These are phyloP conservation scores for Diaporthe velutina DNA, from an alignment of 2,329 filamentous ascomycete genomes.

Conservation along the genomic window DNA sequence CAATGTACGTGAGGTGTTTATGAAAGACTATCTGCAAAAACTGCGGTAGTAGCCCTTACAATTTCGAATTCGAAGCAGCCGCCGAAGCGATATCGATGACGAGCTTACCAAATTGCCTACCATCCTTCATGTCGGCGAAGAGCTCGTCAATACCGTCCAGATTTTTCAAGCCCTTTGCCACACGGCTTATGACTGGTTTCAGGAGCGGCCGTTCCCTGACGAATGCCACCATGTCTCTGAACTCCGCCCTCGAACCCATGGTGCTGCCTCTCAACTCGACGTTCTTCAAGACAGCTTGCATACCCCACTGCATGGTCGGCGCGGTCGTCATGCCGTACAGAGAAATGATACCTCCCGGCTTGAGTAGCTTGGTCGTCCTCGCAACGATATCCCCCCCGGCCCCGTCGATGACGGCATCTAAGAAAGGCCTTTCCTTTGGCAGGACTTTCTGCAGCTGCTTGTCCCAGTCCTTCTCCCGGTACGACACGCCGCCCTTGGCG, in stretches of 20 bases:
- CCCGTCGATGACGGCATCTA: conserved; percentile 91
- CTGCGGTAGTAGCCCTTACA: conserved; percentile 34
- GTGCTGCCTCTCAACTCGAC: conserved; percentile 88
- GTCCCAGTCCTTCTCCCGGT: conserved; percentile 85
- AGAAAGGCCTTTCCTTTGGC: conserved; percentile 72
- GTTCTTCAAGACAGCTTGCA: conserved; percentile 88
- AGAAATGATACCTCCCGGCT: conserved; percentile 85
- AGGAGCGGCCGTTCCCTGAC: conserved; percentile 77
- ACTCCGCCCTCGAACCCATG: conserved; percentile 93
- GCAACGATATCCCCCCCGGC: conserved; percentile 88
- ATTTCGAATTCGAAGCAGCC: conserved; percentile 42
- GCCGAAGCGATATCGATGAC: conserved; percentile 76
- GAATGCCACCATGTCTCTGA: conserved; percentile 90
- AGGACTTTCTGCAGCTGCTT: conserved; percentile 76
- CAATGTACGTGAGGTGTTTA: background rate
- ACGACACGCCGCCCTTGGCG: conserved; percentile 84
- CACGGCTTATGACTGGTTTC: conserved; percentile 81
- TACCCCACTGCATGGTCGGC: conserved; percentile 88
- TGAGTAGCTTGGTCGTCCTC: conserved; percentile 76
- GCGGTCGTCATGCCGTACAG: conserved; percentile 92
- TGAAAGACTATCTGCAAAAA: background rate
- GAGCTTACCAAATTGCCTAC: conserved; percentile 91
- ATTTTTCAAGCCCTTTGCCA: conserved; percentile 80
- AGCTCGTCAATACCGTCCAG: conserved; percentile 83
- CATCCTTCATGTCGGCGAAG: conserved; percentile 90